phyloP scores from a whole-genome alignment of 2,329 filamentous ascomycete genomes.

The Colletotrichum cuscutae region DNA sequence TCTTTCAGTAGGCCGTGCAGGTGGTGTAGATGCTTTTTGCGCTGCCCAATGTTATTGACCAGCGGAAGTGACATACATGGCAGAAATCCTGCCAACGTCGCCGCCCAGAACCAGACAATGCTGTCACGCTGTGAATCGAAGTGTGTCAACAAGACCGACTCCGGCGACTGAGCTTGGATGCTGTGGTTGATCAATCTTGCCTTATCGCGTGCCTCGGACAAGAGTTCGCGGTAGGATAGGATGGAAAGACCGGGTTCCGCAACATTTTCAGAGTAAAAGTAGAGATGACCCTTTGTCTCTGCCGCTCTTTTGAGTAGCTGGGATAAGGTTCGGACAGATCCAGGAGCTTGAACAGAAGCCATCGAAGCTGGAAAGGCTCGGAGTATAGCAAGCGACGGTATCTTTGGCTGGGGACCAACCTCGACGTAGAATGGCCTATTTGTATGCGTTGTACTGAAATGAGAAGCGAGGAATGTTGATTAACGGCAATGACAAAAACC shows the following conservation, averaged over 20 bases:
- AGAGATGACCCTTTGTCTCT: background rate
- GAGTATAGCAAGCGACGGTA: too few relatives aligned
- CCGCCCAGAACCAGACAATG: conserved; percentile 31
- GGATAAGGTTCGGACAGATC: background rate
- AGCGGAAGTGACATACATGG: conserved; percentile 23
- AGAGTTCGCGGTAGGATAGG: conserved; percentile 14
- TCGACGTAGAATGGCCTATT: too few relatives aligned
- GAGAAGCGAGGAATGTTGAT: too few relatives aligned
- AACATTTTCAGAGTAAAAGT: conserved; percentile 8
- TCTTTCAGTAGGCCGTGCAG: conserved; percentile 5
- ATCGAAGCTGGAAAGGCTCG: background rate
- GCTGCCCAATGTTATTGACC: conserved; percentile 19
- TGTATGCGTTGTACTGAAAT: too few relatives aligned
- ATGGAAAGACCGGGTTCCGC: background rate
- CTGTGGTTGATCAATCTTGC: background rate
- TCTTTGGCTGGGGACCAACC: too few relatives aligned
- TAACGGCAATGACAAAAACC: too few relatives aligned
- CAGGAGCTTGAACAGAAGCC: background rate
- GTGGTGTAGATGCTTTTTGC: conserved; percentile 20
- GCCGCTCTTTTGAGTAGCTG: background rate
- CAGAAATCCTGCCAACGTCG: conserved; percentile 5
- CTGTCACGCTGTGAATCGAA: conserved; percentile 24
- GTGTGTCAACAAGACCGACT: conserved; percentile 21
- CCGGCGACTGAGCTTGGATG: conserved; percentile 6
- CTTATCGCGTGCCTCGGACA: conserved; percentile 9